phyloP scores from a whole-genome alignment of 179 eudicot genomes.

The Beta corolliflora region DNA sequence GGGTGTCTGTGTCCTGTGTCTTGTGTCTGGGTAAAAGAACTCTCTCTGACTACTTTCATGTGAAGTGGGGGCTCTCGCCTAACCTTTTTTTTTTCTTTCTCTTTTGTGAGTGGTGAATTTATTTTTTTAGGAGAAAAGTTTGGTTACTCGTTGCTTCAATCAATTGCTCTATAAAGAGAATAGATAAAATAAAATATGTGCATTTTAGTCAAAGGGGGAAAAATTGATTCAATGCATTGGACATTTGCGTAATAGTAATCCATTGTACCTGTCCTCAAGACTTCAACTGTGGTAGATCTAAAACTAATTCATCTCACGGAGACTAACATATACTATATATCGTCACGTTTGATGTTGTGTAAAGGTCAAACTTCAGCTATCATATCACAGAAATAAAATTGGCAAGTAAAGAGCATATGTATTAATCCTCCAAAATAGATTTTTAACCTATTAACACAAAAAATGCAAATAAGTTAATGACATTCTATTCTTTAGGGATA shows the following conservation, averaged over 20 bases:
- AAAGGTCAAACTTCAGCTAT: no score
- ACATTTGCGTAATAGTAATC: constrained; percentile 4
- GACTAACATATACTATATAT: no score
- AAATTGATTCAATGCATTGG: constrained; percentile 17
- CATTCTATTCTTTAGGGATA: no score
- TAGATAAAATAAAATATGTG: background rate
- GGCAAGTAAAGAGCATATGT: no score
- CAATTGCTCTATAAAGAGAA: background rate
- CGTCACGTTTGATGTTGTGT: no score
- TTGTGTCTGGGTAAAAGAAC: background rate
- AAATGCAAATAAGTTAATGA: no score
- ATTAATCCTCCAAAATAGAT: no score
- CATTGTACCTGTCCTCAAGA: constrained; percentile 14
- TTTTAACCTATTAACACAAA: no score
- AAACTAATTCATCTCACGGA: background rate
- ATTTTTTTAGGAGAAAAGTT: background rate
- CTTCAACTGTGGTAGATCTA: background rate
- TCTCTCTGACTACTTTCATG: constrained; percentile 31
- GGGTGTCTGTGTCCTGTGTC: background rate
- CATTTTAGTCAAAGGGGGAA: background rate
- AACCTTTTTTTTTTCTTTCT: background rate
- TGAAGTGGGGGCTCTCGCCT: constrained; percentile 34
- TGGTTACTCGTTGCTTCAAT: constrained; percentile 11
- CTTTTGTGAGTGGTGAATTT: background rate
- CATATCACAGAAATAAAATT: no score